phyloP scores from a whole-genome alignment of 2,329 filamentous ascomycete genomes.

The Pseudopithomyces maydicus region DNA sequence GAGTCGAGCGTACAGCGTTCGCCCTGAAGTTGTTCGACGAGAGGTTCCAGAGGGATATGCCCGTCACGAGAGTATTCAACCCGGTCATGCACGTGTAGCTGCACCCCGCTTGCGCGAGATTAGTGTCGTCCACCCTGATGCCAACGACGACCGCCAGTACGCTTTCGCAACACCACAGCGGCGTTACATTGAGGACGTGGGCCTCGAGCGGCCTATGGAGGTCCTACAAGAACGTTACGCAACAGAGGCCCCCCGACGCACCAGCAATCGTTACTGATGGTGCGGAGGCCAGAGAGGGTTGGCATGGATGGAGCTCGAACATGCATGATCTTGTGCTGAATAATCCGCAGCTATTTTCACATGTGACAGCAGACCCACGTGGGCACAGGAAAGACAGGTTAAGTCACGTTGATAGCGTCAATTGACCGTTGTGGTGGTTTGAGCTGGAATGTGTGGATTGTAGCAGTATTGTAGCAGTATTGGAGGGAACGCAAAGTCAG shows the following conservation, averaged over 20 bases:
- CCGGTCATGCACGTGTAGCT: constrained; percentile 38
- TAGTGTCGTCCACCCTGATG: constrained; percentile 47
- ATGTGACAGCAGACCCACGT: no score
- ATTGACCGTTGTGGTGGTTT: no score
- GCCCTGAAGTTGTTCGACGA: constrained; percentile 42
- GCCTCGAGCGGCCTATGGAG: constrained; percentile 27
- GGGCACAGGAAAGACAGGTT: no score
- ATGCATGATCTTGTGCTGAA: no score
- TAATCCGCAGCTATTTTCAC: no score
- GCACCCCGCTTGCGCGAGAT: constrained; percentile 45
- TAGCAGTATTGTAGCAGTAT: no score
- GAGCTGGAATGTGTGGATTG: no score
- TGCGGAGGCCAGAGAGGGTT: not conserved
- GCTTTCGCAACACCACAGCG: constrained; percentile 33
- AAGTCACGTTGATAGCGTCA: no score
- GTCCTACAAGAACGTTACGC: constrained; percentile 33
- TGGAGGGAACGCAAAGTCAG: no score
- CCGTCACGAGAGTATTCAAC: constrained; percentile 50
- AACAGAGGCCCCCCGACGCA: constrained; percentile 33
- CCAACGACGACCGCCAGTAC: constrained; percentile 40
- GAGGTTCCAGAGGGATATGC: constrained; percentile 42
- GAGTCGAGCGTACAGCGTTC: constrained; percentile 45
- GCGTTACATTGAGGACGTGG: constrained; percentile 50
- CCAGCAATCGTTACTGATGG: constrained; percentile 43
- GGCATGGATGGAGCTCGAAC: not conserved